These are phyloP conservation scores for Pterulicium gracile DNA, from an alignment of 1,284 basidiomycete genomes.

Conservation along the genomic window DNA sequence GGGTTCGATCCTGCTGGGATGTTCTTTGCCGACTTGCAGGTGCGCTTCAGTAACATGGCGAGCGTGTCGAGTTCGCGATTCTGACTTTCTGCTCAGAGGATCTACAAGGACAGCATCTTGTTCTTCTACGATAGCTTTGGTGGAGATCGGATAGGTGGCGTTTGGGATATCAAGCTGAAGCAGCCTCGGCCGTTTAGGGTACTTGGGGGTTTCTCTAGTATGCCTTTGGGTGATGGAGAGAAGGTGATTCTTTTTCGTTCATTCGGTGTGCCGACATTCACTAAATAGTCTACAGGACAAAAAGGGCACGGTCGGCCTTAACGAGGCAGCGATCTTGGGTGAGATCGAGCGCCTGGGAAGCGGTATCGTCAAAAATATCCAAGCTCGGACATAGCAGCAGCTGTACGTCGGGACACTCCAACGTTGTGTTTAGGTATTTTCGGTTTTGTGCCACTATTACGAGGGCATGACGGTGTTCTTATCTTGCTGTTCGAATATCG, in stretches of 20 bases:
- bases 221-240: slow-evolving; percentile 31
- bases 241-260: slow-evolving; percentile 13
- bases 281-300: slow-evolving; percentile 26
- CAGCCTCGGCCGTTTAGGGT: slow-evolving; percentile 65
- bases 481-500: no score
- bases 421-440: no score
- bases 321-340: slow-evolving; percentile 56
- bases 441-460: no score
- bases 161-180: slow-evolving; percentile 76
- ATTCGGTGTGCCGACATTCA: slow-evolving; percentile 6
- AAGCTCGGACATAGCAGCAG: no score
- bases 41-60: slow-evolving; percentile 24
- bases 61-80: background rate
- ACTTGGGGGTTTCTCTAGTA: slow-evolving; percentile 69
- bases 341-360: slow-evolving; percentile 77
- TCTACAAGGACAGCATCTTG: slow-evolving; percentile 71
- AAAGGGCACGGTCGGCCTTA: slow-evolving; percentile 63
- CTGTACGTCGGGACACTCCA: no score
- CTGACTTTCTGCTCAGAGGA: slow-evolving; percentile 30
- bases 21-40: slow-evolving; percentile 64
- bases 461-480: no score
- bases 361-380: slow-evolving; percentile 31
- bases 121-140: slow-evolving; percentile 85
- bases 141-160: slow-evolving; percentile 68
- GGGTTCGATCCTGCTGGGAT: slow-evolving; percentile 76